Conservation (phyloP, 305 asterid species). For the Euphrasia arctica region DNA sequence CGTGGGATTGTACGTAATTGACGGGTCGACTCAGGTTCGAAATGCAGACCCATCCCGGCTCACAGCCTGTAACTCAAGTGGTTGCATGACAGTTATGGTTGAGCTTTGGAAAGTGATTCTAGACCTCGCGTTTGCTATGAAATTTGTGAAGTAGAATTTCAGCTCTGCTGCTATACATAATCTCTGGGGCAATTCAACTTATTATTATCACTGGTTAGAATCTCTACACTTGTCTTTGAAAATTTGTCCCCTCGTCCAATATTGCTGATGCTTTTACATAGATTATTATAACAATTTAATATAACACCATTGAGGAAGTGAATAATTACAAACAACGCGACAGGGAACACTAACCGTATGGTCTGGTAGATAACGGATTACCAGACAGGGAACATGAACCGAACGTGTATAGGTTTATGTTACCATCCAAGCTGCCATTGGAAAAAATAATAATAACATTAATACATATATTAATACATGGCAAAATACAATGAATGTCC, state of each 20-base stretch:
- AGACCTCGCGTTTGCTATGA: not conserved
- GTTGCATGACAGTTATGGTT: not conserved
- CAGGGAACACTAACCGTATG: too few relatives aligned
- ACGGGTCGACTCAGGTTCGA: not conserved
- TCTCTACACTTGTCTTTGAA: too few relatives aligned
- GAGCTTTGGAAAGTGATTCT: not conserved
- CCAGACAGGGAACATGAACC: not conserved
- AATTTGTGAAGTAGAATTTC: not conserved
- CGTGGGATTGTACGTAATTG: not conserved
- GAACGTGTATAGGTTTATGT: not conserved
- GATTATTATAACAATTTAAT: too few relatives aligned
- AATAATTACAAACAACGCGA: too few relatives aligned
- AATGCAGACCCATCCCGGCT: not conserved
- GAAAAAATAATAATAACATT: too few relatives aligned
- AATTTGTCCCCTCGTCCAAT: too few relatives aligned
- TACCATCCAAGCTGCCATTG: not conserved
- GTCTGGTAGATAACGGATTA: too few relatives aligned
- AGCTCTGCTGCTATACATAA: conserved; percentile 72
- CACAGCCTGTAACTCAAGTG: not conserved
- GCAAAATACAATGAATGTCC: too few relatives aligned
- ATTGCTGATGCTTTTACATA: too few relatives aligned
- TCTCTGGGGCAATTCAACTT: conserved; percentile 65
- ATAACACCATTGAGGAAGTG: too few relatives aligned
- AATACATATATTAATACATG: too few relatives aligned
- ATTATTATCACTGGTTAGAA: conserved; percentile 4